Evolutionary conservation across 2,329 filamentous ascomycete genomes (phyloP), one percentile per base, ranked within the genome.

Genomic region (Verticillium longisporum): DNA sequence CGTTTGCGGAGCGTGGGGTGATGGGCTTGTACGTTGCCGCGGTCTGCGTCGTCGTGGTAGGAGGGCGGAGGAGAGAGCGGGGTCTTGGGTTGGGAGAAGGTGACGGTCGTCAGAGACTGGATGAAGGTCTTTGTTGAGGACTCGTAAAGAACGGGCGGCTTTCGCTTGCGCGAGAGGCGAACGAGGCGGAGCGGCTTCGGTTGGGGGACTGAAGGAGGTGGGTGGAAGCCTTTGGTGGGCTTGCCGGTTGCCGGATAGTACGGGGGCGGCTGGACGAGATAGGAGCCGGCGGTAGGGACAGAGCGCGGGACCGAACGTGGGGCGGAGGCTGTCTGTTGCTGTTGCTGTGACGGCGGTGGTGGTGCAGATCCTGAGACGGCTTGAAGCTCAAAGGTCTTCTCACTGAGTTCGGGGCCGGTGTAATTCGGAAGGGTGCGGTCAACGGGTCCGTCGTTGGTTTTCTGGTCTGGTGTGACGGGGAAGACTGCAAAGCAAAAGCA

Each of bases 81-180:
- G 4, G 50, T 34, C 32, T 55, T 54, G 33, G 45, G 36, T 15
- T 45, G 31, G 18, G 26, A 21, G 26, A 58, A 58, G 38, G 55
- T 45, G 33, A 58, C 15, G 60, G 38, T 56, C 31, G 55, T 65
- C 15, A 66, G 33, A 31, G 65, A 66, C 55, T 68, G 67, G 41
- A 68, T 32, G 38, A 64, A 31, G 41, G 45, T 59, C 56, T 63
- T 64, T 10, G 59, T 56, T 38, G 61, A 62, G 56, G 66, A 60
- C 11, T 64, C 62, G 65, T 63, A 65, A 54, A 68, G 68, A 66
- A 69, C 65, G 45, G 67, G 66, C 14, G 67, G 64, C 55, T 60
- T 61, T 13, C 61, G 62, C 60, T 64, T 67, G 58, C 60, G 64
- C 56, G 63, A 15, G 60, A 53, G 37, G 37, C 56, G 58, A 57